Conservation (phyloP, 495 filamentous ascomycete genomes). For the Sphaerosporella brunnea region DNA sequence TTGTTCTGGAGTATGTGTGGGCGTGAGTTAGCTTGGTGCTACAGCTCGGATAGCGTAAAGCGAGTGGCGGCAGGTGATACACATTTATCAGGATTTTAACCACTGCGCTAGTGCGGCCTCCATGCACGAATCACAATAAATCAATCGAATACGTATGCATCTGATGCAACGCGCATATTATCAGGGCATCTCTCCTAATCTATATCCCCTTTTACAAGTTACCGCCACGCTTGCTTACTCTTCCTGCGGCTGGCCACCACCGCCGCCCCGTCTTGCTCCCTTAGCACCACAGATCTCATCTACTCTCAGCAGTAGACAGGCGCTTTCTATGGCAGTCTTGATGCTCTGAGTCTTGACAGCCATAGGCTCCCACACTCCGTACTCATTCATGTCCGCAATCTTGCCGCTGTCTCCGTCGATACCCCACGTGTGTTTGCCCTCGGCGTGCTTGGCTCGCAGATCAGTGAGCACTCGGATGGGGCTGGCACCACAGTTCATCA, state of each 20-base stretch:
- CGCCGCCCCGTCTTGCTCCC: constrained; percentile 29
- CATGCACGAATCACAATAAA: too few relatives aligned
- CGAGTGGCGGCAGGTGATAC: too few relatives aligned
- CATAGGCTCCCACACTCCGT: constrained; percentile 95
- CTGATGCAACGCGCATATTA: too few relatives aligned
- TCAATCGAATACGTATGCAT: too few relatives aligned
- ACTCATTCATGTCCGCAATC: constrained; percentile 89
- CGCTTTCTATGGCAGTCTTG: constrained; percentile 96
- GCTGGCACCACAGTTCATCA: constrained; percentile 86
- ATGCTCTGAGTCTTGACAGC: constrained; percentile 96
- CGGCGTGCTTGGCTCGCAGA: constrained; percentile 87
- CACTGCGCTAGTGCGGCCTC: too few relatives aligned
- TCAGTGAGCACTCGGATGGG: constrained; percentile 84
- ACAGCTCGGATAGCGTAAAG: too few relatives aligned
- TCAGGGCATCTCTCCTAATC: too few relatives aligned
- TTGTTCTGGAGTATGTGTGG: too few relatives aligned
- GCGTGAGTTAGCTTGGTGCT: too few relatives aligned
- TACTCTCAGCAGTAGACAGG: constrained; percentile 86
- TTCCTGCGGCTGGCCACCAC: constrained; percentile 1
- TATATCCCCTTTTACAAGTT: too few relatives aligned
- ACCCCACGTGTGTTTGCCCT: constrained; percentile 79
- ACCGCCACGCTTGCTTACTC: not conserved
- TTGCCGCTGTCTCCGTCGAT: constrained; percentile 85
- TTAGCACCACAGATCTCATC: constrained; percentile 97
- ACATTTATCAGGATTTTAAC: too few relatives aligned